Conservation (phyloP, 2,329 filamentous ascomycete genomes). For the Colletotrichum liriopes region DNA sequence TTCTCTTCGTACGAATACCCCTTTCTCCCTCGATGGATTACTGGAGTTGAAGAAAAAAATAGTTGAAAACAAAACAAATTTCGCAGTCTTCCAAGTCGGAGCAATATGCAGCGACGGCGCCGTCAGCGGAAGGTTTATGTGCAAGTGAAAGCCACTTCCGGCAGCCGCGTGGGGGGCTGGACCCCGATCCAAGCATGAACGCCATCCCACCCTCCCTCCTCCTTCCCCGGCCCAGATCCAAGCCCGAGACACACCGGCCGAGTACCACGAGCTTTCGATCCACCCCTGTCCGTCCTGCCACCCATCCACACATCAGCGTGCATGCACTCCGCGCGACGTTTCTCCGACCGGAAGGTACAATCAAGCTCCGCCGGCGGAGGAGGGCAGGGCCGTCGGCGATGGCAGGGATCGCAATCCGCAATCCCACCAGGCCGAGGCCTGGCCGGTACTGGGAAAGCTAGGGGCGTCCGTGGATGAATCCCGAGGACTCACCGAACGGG, state of each 20-base stretch:
- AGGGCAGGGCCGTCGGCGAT: neutral
- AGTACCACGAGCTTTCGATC: conserved; percentile 1
- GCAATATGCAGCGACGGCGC: neutral
- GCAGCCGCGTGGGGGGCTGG: neutral
- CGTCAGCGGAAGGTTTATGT: neutral
- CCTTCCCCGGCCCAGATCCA: neutral
- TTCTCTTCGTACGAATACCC: conserved; percentile 36
- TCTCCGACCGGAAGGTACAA: neutral
- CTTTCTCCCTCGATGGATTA: conserved; percentile 5
- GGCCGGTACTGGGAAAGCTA: neutral
- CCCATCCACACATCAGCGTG: neutral
- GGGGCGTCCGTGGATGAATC: conserved; percentile 21
- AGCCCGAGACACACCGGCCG: conserved; percentile 4
- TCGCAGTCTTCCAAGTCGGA: neutral
- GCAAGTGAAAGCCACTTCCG: neutral
- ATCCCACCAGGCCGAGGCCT: neutral
- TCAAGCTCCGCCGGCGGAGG: neutral
- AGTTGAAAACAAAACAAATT: conserved; percentile 14
- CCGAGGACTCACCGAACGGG: conserved; percentile 27
- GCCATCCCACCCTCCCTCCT: neutral
- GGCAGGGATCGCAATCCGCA: neutral
- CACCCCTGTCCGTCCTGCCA: conserved; percentile 2
- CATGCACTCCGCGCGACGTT: conserved; percentile 1
- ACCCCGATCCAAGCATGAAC: neutral
- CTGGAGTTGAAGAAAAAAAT: conserved; percentile 9